Percentiles rank a stretch among this genome's conserved stretches.
phyloP scores from a whole-genome alignment of 2,329 filamentous ascomycete genomes.

The Penicillium sp. region DNA sequence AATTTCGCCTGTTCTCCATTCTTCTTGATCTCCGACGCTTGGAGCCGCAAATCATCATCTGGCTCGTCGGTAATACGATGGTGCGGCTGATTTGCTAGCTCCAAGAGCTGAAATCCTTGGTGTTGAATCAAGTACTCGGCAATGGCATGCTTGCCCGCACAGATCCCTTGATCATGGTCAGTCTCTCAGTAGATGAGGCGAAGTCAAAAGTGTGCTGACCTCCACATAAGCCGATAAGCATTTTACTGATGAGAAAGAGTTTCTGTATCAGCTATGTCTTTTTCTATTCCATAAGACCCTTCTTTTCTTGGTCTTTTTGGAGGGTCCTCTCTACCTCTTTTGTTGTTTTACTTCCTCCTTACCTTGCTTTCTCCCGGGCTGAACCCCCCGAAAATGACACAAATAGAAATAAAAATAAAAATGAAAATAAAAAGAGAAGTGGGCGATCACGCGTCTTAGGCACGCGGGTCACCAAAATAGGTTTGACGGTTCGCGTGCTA shows the following conservation, averaged over 20 bases:
- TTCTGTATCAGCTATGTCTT: neutral
- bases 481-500: slow-evolving; percentile 9
- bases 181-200: slow-evolving; percentile 5
- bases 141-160: slow-evolving; percentile 87
- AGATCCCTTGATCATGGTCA: slow-evolving; percentile 65
- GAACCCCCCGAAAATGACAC: neutral
- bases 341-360: neutral
- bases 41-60: slow-evolving; percentile 29
- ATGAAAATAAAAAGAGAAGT: neutral
- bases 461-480: slow-evolving; percentile 1
- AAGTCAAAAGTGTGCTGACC: slow-evolving; percentile 32
- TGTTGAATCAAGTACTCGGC: slow-evolving; percentile 82
- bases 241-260: slow-evolving; percentile 21
- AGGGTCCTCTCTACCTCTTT: no score
- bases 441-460: slow-evolving; percentile 6
- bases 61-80: slow-evolving; percentile 21
- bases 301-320: neutral
- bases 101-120: slow-evolving; percentile 76
- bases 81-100: slow-evolving; percentile 50
- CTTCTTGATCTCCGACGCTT: slow-evolving; percentile 23
- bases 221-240: slow-evolving; percentile 56
- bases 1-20: slow-evolving; percentile 20
- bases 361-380: neutral
- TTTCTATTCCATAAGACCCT: neutral
- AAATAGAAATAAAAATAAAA: no score